Evolutionary conservation across 2,329 filamentous ascomycete genomes (phyloP).

Genomic region (Chaetothyriales sp.): DNA sequence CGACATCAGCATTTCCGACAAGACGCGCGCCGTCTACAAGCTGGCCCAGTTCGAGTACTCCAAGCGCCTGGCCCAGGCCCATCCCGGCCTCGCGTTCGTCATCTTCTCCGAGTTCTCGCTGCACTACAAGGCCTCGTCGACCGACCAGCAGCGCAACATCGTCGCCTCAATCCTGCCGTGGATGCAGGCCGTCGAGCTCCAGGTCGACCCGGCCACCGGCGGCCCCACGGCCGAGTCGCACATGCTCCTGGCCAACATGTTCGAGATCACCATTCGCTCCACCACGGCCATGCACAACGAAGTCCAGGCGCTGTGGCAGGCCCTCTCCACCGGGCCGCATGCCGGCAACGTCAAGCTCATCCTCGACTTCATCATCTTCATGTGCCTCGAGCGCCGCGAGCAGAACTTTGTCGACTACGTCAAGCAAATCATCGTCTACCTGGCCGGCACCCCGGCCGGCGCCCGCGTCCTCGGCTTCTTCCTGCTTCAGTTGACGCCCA

Average conservation of each 20-base stretch:
- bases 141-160: conserved; percentile 79
- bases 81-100: conserved; percentile 77
- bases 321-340: conserved; percentile 81
- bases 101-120: conserved; percentile 92
- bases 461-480: conserved; percentile 91
- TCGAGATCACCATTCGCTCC: conserved; percentile 91
- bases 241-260: conserved; percentile 83
- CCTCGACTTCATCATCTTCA: conserved; percentile 86
- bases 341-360: conserved; percentile 88
- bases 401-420: conserved; percentile 97
- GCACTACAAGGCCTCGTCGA: conserved; percentile 77
- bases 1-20: conserved; percentile 96
- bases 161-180: conserved; percentile 89
- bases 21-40: conserved; percentile 96
- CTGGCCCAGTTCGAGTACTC: conserved; percentile 94
- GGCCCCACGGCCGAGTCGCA: conserved; percentile 85
- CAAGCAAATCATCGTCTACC: conserved; percentile 93
- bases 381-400: conserved; percentile 85
- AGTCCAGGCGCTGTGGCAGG: conserved; percentile 94
- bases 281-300: conserved; percentile 84
- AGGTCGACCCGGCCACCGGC: conserved; percentile 70
- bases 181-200: conserved; percentile 88
- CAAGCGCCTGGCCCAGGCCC: conserved; percentile 72
- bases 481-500: conserved; percentile 77
- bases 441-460: conserved; percentile 73